Evolutionary conservation across 1,284 basidiomycete genomes (phyloP), one percentile per base, ranked within the genome.

Genomic region (Leccinum fuscescens): DNA sequence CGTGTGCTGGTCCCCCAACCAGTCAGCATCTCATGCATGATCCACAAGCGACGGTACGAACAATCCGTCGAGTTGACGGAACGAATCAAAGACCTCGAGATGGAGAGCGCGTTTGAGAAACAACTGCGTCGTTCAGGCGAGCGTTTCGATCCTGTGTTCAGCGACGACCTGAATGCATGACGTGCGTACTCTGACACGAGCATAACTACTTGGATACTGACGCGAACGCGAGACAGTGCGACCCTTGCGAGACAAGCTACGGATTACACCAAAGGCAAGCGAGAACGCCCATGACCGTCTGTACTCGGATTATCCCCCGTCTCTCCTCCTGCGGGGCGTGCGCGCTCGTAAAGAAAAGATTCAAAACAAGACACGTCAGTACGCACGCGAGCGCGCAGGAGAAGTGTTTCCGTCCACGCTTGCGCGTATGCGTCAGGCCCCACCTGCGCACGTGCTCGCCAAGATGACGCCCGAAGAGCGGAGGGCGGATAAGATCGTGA

Each of bases 1-100:
- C 83, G 90, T 29, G 29, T 29, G 0, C 74, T 95, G 66, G 85
- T 82, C 58, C 91, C 90, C 0, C 92, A 95, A 64, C 93, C 94
- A 0, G 63, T 75, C 3, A 77, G 81, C 14, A 81, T 94, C 48
- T 81, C 83, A 0, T 80, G 82, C 68, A 92, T 93, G 79, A 91
- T 95, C 37, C 69, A 74, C 20, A 78, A 79, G 14, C 73, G 75
- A 29, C 80, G 89, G 0, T 65, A 79, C n/a, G 74, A 67, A 6
- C 67, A 66, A 52, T 70, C 69, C 14, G 70, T 69, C 2, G 59
- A 67, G 15, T 64, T 85, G 2, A 60, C 65, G 4, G 80, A 79
- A 22, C 71, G 72, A 56, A 65, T 76, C 7, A 62, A 76, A 1
- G 82, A 89, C 69, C 66, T 92, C 14, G 58, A 66, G 4, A 59